A percentile compares a stretch with the other conserved stretches of the same genome.
These are phyloP conservation scores for Cercospora sp. DNA, from an alignment of 2,329 filamentous ascomycete species.

Conservation along the genomic window DNA sequence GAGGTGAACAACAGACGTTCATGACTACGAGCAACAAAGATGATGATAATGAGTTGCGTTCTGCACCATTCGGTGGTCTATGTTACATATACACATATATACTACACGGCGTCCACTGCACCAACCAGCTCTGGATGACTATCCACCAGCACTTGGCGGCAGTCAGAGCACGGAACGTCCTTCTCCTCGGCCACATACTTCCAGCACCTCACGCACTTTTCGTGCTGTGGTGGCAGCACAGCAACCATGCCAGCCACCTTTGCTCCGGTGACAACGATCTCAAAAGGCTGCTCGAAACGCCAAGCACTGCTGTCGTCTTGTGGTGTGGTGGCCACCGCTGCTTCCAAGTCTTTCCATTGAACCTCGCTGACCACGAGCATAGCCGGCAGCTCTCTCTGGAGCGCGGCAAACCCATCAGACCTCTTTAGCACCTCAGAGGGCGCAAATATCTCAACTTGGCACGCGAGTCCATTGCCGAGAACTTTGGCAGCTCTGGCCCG, in stretches of 20 bases:
- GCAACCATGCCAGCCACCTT: constrained; percentile 29
- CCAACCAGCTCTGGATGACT: not conserved
- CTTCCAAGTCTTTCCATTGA: constrained; percentile 23
- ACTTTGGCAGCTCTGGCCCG: constrained; percentile 67
- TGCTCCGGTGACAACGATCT: constrained; percentile 32
- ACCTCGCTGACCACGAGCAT: constrained; percentile 48
- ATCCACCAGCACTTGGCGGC: constrained; percentile 62
- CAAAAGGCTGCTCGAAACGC: constrained; percentile 47
- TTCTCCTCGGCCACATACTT: constrained; percentile 69
- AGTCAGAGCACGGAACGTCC: constrained; percentile 69
- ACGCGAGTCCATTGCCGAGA: constrained; percentile 79
- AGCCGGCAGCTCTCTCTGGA: constrained; percentile 40
- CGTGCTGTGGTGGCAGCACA: constrained; percentile 48
- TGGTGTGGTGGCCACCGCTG: constrained; percentile 17
- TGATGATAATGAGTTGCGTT: not conserved
- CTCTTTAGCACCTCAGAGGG: constrained; percentile 16
- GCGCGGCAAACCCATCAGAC: constrained; percentile 10
- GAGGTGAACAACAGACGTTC: not conserved
- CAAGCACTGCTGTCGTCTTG: constrained; percentile 38
- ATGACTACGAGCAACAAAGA: not conserved
- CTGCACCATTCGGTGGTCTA: not conserved
- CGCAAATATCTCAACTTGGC: constrained; percentile 60
- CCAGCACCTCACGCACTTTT: constrained; percentile 90
- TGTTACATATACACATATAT: not conserved
- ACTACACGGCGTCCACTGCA: not conserved